phyloP scores from a whole-genome alignment of 306 rosid genomes.

The Gastrolobium villosum region DNA sequence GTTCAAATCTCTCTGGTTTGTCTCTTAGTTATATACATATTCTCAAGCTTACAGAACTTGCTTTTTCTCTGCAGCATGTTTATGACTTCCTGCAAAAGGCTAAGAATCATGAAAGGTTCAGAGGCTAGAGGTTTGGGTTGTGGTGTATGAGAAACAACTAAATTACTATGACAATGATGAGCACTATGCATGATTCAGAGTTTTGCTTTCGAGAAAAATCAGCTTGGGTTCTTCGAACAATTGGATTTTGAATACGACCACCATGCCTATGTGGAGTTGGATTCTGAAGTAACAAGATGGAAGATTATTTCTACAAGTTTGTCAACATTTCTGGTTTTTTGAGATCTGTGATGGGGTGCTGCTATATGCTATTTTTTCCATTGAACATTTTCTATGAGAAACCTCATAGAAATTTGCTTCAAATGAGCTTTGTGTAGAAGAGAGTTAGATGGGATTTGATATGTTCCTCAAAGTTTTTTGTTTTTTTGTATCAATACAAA shows the following conservation, averaged over 20 bases:
- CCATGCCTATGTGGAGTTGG: slow-evolving; percentile 45
- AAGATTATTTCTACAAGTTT: slow-evolving; percentile 53
- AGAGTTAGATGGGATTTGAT: slow-evolving; percentile 41
- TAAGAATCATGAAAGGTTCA: slow-evolving; percentile 85
- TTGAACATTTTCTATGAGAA: slow-evolving; percentile 46
- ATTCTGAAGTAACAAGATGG: slow-evolving; percentile 42
- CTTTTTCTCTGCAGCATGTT: slow-evolving; percentile 68
- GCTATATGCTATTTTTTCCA: slow-evolving; percentile 48
- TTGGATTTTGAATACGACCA: slow-evolving; percentile 32
- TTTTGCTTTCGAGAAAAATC: neutral
- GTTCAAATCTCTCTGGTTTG: neutral
- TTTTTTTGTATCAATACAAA: slow-evolving; percentile 38
- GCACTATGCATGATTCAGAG: too few species aligned
- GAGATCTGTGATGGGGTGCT: slow-evolving; percentile 49
- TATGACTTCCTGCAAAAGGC: slow-evolving; percentile 74
- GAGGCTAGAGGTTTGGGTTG: slow-evolving; percentile 81
- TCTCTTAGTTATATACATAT: neutral
- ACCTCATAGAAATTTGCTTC: slow-evolving; percentile 42
- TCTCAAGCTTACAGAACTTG: slow-evolving; percentile 25
- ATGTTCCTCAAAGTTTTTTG: slow-evolving; percentile 44
- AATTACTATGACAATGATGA: neutral
- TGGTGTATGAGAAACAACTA: slow-evolving; percentile 54
- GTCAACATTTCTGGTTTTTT: slow-evolving; percentile 50
- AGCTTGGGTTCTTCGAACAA: slow-evolving; percentile 65
- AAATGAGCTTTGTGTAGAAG: slow-evolving; percentile 43